These are phyloP conservation scores for Mucor irregularis DNA, from an alignment of 371 early-diverging fungal species.

Conservation along the genomic window DNA sequence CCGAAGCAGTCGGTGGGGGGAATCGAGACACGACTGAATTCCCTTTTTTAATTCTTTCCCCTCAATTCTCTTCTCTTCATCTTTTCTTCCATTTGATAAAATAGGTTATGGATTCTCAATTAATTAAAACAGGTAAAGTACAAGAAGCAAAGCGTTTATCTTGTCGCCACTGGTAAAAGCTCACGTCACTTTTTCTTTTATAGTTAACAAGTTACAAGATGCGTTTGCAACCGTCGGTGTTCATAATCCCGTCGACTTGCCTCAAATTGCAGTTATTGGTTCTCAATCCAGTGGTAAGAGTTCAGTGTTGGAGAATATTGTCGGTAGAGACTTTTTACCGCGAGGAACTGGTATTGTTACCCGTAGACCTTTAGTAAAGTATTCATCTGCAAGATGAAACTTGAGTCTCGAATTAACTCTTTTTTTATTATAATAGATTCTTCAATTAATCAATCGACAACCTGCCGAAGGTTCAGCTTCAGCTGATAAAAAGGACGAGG, in stretches of 20 bases:
- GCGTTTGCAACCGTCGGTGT: slow-evolving; percentile 97
- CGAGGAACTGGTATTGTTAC: slow-evolving; percentile 96
- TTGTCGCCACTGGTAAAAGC: too few species aligned
- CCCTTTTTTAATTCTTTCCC: too few species aligned
- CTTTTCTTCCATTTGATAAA: neutral
- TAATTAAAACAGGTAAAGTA: slow-evolving; percentile 49
- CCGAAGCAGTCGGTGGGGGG: too few species aligned
- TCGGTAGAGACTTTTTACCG: slow-evolving; percentile 98
- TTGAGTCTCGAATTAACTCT: neutral
- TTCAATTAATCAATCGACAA: slow-evolving; percentile 95
- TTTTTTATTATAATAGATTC: slow-evolving; percentile 56
- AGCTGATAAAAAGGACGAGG: slow-evolving; percentile 8
- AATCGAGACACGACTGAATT: too few species aligned
- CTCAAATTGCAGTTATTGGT: slow-evolving; percentile 98
- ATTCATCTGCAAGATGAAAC: neutral
- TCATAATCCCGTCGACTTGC: slow-evolving; percentile 96
- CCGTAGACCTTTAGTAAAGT: slow-evolving; percentile 85
- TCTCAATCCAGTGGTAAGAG: slow-evolving; percentile 98
- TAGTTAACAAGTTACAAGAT: slow-evolving; percentile 93
- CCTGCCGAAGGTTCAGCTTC: slow-evolving; percentile 31
- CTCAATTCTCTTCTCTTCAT: slow-evolving; percentile 1
- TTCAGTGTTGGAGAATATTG: slow-evolving; percentile 99
- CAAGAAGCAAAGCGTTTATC: too few species aligned
- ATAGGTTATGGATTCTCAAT: slow-evolving; percentile 43
- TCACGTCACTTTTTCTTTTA: too few species aligned